These are phyloP conservation scores for Multifurca ochricompacta DNA, from an alignment of 768 basidiomycete species.

Conservation along the genomic window DNA sequence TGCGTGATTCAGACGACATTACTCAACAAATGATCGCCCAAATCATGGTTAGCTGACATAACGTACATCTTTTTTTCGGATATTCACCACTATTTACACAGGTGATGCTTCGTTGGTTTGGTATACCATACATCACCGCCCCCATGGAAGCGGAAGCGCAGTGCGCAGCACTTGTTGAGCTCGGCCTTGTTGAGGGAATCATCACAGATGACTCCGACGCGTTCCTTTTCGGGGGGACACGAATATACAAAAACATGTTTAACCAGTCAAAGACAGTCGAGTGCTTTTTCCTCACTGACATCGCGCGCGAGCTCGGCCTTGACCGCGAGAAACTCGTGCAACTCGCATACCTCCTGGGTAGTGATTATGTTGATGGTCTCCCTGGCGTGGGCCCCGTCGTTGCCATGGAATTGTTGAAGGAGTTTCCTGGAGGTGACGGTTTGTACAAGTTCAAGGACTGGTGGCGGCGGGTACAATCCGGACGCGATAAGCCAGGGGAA, in stretches of 20 bases:
- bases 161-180: constrained; percentile 81
- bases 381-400: constrained; percentile 91
- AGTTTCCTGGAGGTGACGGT: constrained; percentile 83
- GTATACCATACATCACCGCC: constrained; percentile 96
- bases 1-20: constrained; percentile 92
- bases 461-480: constrained; percentile 91
- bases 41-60: constrained; percentile 39
- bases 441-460: constrained; percentile 84
- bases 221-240: constrained; percentile 90
- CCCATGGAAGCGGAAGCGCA: constrained; percentile 99
- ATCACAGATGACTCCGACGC: constrained; percentile 99
- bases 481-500: constrained; percentile 72
- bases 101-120: constrained; percentile 88
- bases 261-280: constrained; percentile 99
- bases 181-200: constrained; percentile 89
- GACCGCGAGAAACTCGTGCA: constrained; percentile 80
- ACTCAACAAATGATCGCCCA: constrained; percentile 93
- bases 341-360: constrained; percentile 90
- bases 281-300: constrained; percentile 80
- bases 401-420: constrained; percentile 90
- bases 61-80: neutral
- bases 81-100: constrained; percentile 26
- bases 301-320: constrained; percentile 80
- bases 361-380: constrained; percentile 93
- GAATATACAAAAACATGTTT: constrained; percentile 99